These are phyloP conservation scores for Acanthamoeba healyi DNA, from an alignment of 208 protist species.

Conservation along the genomic window DNA sequence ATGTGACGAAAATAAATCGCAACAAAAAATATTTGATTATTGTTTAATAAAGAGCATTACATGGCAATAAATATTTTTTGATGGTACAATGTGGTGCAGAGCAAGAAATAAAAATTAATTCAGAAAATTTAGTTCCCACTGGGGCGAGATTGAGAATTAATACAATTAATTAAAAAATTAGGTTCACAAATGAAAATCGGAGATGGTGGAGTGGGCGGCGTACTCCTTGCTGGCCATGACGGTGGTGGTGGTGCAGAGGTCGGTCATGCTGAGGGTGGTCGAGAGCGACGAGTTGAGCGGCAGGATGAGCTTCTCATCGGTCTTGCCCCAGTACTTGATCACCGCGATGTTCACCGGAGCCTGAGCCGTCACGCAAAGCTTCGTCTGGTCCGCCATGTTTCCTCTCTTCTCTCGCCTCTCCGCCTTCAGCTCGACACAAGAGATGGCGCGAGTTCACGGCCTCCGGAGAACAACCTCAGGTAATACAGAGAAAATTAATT, in stretches of 20 bases:
- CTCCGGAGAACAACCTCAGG: no score
- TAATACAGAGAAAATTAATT: background rate
- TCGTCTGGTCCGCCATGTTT: background rate
- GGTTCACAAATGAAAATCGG: background rate
- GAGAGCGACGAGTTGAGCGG: slow-evolving; percentile 98
- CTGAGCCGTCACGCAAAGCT: slow-evolving; percentile 91
- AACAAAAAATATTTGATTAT: no score
- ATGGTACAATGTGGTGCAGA: no score
- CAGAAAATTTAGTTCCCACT: no score
- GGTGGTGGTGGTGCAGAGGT: slow-evolving; percentile 96
- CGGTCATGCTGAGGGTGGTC: slow-evolving; percentile 96
- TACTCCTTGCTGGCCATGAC: slow-evolving; percentile 87
- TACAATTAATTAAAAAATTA: background rate
- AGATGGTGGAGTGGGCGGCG: background rate
- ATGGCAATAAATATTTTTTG: no score
- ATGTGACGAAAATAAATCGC: no score
- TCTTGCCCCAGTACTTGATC: slow-evolving; percentile 99
- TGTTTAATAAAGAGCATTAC: no score
- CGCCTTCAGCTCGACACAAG: background rate
- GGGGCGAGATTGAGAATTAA: no score
- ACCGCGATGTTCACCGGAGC: slow-evolving; percentile 99
- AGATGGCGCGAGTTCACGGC: background rate
- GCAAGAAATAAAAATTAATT: no score
- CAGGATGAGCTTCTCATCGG: slow-evolving; percentile 94
- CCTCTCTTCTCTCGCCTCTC: no score